These are phyloP conservation scores for Eremothecium sinecaudum DNA, from an alignment of 1,139 yeast genomes.

Conservation along the genomic window DNA sequence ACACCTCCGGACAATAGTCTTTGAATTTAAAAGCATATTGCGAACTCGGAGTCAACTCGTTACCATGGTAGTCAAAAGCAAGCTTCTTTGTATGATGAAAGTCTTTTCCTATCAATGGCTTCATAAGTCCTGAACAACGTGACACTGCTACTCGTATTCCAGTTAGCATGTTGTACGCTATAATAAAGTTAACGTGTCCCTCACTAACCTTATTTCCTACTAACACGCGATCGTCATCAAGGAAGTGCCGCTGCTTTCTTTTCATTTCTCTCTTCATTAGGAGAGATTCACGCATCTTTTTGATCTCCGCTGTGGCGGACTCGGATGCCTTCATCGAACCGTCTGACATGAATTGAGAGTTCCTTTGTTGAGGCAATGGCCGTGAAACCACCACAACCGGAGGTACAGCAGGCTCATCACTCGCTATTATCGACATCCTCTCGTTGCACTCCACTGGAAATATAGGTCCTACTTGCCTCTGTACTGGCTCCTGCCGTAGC, in stretches of 20 bases:
- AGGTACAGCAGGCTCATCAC: neutral
- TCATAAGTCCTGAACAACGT: slow-evolving; percentile 78
- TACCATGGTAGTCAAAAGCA: slow-evolving; percentile 81
- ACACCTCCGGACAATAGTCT: slow-evolving; percentile 92
- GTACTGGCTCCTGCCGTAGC: slow-evolving; percentile 19
- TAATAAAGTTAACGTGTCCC: slow-evolving; percentile 86
- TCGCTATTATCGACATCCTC: neutral
- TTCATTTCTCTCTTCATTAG: slow-evolving; percentile 29
- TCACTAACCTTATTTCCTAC: slow-evolving; percentile 80
- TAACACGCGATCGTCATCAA: slow-evolving; percentile 49
- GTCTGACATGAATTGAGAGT: slow-evolving; percentile 8
- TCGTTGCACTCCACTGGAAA: slow-evolving; percentile 2
- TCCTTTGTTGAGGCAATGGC: slow-evolving; percentile 1
- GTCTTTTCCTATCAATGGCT: slow-evolving; percentile 59
- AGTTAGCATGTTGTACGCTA: slow-evolving; percentile 95
- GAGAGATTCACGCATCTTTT: slow-evolving; percentile 26
- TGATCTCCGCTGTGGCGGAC: slow-evolving; percentile 26
- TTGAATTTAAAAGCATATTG: slow-evolving; percentile 94
- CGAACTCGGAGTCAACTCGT: slow-evolving; percentile 76
- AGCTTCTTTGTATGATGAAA: slow-evolving; percentile 65
- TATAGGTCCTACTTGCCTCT: slow-evolving; percentile 1
- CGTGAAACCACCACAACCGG: neutral
- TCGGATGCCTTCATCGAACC: slow-evolving; percentile 23
- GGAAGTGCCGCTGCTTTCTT: slow-evolving; percentile 24
- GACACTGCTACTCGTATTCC: slow-evolving; percentile 95